Base-by-base conservation (phyloP, 2,329 filamentous ascomycete species). In the Kalaharituber pfeilii region DNA sequence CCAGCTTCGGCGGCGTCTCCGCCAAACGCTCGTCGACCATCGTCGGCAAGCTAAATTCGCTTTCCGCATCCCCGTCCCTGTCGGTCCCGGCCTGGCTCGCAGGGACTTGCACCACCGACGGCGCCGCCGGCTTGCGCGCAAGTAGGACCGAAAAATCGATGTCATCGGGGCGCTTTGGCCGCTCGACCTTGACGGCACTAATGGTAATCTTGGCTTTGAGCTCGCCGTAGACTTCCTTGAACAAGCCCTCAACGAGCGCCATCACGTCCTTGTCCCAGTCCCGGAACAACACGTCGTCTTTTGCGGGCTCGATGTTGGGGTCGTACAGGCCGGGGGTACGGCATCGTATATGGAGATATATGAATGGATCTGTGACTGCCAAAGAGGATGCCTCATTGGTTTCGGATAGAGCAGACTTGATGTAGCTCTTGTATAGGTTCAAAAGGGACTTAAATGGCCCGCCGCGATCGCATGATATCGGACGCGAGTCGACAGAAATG, bases 251-350 rank as follows among this genome's bases (percentile, higher is more conserved):
- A 1, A 70, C 65, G 5, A 64, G 64, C 5, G 57, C 55, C 3
- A 72, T 5, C 1, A 73, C 61, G 0, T 61, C 39, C 18, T 22
- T 45, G 3, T 66, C 62, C 8, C 66, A 59, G 47, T 73, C 66
- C n/a, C 70, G 69, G 58, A 76, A 76, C 8, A 75, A 62, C 1
- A 76, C 67, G 61, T 76, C 71, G 55, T 75, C 72, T 57, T 77
- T 77, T 1, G 71, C 69, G 7, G 74, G 73, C 60, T 77, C 74
- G 7, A 76, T 66, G 55, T 75, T 76, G 1, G 69, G 66, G 61
- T 76, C 74, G 58, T 75, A 76, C 52, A 68, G 71, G 2, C 67
- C 68, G 3, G 71, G 71, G 24, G 5, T 3, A 20, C 25, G 18
- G 60, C 73, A 76, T 2, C 62, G 58, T 7, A 76, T 70, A 51